A percentile compares a stretch with the other conserved stretches of the same genome.
Evolutionary conservation across 768 basidiomycete species (phyloP).

Genomic region (Sporobolomyces pararoseus): DNA sequence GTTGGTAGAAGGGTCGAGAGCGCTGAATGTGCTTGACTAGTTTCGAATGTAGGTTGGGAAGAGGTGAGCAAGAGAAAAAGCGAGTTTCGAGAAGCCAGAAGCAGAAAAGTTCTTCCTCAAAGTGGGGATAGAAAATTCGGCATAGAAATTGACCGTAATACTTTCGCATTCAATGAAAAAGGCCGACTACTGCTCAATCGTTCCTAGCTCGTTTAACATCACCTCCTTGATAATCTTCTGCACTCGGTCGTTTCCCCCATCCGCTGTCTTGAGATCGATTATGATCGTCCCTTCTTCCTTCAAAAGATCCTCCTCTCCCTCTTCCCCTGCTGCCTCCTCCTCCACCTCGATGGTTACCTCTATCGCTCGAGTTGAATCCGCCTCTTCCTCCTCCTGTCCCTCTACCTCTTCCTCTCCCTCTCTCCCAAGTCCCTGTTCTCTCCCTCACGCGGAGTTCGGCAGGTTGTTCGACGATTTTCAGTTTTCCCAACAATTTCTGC

Average conservation of each 20-base stretch:
- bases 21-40: too few species aligned
- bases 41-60: too few species aligned
- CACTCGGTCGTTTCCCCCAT: constrained; percentile 28
- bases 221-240: background rate
- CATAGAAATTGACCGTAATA: too few species aligned
- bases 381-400: constrained; percentile 9
- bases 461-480: constrained; percentile 29
- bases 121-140: too few species aligned
- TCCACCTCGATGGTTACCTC: too few species aligned
- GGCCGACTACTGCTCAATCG: background rate
- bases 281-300: background rate
- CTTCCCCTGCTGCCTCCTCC: background rate
- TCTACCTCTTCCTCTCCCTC: constrained; percentile 14
- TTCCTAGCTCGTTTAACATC: constrained; percentile 3
- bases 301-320: constrained; percentile 10
- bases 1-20: background rate
- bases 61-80: too few species aligned
- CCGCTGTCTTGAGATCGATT: constrained; percentile 31
- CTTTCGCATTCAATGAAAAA: too few species aligned
- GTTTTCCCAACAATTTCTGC: constrained; percentile 16
- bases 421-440: background rate
- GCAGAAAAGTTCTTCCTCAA: too few species aligned
- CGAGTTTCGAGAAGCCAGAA: too few species aligned
- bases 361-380: too few species aligned
- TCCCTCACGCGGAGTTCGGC: background rate